Evolutionary conservation across 2,329 filamentous ascomycete genomes (phyloP).

Genomic region (Cladosporium sp.): DNA sequence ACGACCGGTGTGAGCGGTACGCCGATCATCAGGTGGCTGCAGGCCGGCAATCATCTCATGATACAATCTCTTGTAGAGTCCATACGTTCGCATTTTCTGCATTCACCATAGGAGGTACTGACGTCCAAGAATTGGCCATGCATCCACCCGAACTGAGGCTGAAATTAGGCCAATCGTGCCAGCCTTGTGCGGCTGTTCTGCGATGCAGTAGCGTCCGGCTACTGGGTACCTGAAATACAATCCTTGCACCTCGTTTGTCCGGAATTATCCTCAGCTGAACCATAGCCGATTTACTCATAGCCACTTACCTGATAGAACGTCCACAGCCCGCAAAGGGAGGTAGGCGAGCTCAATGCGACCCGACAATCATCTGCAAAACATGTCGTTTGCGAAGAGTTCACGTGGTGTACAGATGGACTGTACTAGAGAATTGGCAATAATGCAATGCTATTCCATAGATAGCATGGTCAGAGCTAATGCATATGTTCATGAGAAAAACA

Average conservation of each 20-base stretch:
- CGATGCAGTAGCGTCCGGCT: not conserved
- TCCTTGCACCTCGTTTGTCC: not conserved
- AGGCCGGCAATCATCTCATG: not conserved
- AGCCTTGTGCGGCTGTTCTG: not conserved
- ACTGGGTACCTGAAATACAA: not conserved
- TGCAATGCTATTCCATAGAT: too few relatives aligned
- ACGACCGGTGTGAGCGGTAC: not conserved
- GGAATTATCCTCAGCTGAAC: not conserved
- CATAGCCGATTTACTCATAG: not conserved
- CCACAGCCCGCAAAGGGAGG: not conserved
- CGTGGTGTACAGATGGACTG: too few relatives aligned
- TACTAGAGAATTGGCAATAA: too few relatives aligned
- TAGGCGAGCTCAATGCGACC: not conserved
- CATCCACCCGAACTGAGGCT: not conserved
- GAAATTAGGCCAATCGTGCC: not conserved
- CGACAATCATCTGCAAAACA: too few relatives aligned
- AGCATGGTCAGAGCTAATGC: too few relatives aligned
- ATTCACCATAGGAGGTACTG: not conserved
- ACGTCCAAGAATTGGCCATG: not conserved
- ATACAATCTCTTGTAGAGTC: not conserved
- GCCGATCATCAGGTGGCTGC: not conserved
- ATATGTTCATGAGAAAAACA: too few relatives aligned
- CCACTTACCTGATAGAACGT: not conserved
- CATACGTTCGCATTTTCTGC: not conserved
- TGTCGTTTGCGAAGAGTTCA: too few relatives aligned